Percentiles rank a stretch among this genome's conserved stretches.
phyloP scores from a whole-genome alignment of 768 basidiomycete genomes.

The Auricularia sp. region DNA sequence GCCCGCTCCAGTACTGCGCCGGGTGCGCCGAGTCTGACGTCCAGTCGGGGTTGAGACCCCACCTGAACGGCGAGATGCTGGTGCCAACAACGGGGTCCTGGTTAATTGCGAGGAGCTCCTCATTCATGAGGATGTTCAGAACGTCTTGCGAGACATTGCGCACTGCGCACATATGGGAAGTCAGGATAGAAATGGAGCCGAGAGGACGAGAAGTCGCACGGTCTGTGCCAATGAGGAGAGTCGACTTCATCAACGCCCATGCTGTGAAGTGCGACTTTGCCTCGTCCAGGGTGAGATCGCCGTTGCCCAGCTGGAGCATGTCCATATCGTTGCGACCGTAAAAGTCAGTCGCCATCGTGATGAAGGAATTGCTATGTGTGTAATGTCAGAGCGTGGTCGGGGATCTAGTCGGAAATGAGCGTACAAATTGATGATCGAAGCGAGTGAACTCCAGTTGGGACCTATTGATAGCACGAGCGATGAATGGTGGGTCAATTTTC shows the following conservation, averaged over 20 bases:
- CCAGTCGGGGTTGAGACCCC: constrained; percentile 47
- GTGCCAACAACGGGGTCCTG: constrained; percentile 55
- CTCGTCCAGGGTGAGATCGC: constrained; percentile 50
- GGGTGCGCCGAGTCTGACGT: constrained; percentile 38
- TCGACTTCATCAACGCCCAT: constrained; percentile 63
- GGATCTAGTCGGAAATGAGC: constrained; percentile 6
- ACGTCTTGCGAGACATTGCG: constrained; percentile 39
- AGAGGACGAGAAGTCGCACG: constrained; percentile 12
- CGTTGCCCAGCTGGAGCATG: constrained; percentile 61
- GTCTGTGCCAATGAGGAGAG: constrained; percentile 51
- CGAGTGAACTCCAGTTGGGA: constrained; percentile 40
- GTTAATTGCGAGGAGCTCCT: constrained; percentile 56
- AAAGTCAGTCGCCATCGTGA: constrained; percentile 52
- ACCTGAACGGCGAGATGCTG: constrained; percentile 55
- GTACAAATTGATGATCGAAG: constrained; percentile 45
- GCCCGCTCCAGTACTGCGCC: constrained; percentile 64
- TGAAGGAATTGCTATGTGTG: constrained; percentile 47
- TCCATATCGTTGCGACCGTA: constrained; percentile 63
- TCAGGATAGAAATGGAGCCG: background rate
- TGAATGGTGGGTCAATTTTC: background rate
- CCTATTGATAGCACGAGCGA: constrained; percentile 21
- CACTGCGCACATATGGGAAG: constrained; percentile 25
- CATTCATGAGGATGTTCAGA: constrained; percentile 49
- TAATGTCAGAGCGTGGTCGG: background rate
- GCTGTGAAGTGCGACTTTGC: constrained; percentile 61